A percentile compares a stretch with the other conserved stretches of the same genome.
phyloP scores from a whole-genome alignment of 352 stramenopile genomes.

The Phytopythium montanum region DNA sequence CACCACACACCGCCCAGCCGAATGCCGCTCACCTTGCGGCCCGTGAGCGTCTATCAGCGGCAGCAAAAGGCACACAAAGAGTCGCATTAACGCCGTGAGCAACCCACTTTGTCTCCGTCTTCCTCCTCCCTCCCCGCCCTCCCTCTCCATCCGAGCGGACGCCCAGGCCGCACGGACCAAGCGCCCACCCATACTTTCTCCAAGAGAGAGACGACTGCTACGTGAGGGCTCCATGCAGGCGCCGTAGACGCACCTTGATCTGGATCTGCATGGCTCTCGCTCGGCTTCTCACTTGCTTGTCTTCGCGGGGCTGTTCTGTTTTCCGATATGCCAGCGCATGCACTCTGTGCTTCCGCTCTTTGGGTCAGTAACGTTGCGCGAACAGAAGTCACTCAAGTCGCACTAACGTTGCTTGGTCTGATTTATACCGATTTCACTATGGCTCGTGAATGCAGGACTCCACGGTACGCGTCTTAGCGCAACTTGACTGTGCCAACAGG shows the following conservation, averaged over 20 bases:
- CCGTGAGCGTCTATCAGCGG: constrained; percentile 68
- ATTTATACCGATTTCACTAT: background rate
- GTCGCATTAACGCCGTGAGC: background rate
- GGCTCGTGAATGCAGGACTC: background rate
- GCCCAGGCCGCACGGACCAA: too few species aligned
- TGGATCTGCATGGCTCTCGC: constrained; percentile 69
- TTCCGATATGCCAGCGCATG: background rate
- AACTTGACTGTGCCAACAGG: too few species aligned
- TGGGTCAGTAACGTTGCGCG: background rate
- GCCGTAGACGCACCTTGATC: constrained; percentile 55
- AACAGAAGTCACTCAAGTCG: background rate
- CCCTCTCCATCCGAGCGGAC: too few species aligned
- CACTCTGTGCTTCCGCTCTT: background rate
- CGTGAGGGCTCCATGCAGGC: background rate
- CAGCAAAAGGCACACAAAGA: background rate
- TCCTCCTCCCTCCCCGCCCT: too few species aligned
- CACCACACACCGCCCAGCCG: too few species aligned
- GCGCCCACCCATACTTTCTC: too few species aligned
- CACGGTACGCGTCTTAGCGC: background rate
- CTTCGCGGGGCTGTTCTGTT: constrained; percentile 1
- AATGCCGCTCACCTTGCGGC: constrained; percentile 46
- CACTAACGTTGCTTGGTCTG: background rate
- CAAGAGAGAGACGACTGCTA: background rate
- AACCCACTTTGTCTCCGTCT: background rate
- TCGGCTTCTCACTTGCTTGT: constrained; percentile 1